Evolutionary conservation across 495 filamentous ascomycete species (phyloP), one percentile per base, ranked within the genome.

Genomic region (Hypoxylon perforatum): DNA sequence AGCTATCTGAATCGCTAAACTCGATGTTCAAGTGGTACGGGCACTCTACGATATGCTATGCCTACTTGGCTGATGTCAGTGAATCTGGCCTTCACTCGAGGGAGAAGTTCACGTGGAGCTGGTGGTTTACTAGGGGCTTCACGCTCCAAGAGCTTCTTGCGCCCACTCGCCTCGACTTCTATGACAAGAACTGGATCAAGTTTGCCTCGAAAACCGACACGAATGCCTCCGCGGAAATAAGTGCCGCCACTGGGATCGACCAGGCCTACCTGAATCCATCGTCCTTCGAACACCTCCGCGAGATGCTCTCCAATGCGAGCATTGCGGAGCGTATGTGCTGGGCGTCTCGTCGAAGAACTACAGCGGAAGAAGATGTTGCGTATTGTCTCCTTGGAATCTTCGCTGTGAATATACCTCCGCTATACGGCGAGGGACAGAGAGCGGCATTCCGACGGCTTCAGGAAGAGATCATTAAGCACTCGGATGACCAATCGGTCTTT

Each of bases 141-240:
- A 78, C 76, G 1, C 56, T 80, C 30, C 74, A 80, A 35, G 76
- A 79, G 51, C 73, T 79, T 0, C 39, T 80, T 2, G 72, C 76
- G 0, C 72, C 73, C 0, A 2, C 6, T 4, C 22, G 63, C 0
- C 10, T 81, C 2, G n/a, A 64, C 0, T 80, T 81, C 57, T 77
- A 66, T 36, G 63, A 73, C 18, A 4, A 10, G 1, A 41, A 53
- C 12, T 79, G 75, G 77, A 19, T 11, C 10, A 38, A 38, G 12
- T 38, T 38, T 38, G 35, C 8, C 12, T 38, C 35, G 4, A 38
- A 11, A 11, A 38, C 14, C 2, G 35, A n/a, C 14, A 38, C 14
- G 35, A 11, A n/a, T 11, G 9, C 35, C 12, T 38, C 35, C 2
- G 35, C 35, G 35, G 2, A 38, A 38, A 38, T 11, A 38, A 38